These are phyloP conservation scores for Podospora conica DNA, from an alignment of 495 filamentous ascomycete genomes.

Conservation along the genomic window DNA sequence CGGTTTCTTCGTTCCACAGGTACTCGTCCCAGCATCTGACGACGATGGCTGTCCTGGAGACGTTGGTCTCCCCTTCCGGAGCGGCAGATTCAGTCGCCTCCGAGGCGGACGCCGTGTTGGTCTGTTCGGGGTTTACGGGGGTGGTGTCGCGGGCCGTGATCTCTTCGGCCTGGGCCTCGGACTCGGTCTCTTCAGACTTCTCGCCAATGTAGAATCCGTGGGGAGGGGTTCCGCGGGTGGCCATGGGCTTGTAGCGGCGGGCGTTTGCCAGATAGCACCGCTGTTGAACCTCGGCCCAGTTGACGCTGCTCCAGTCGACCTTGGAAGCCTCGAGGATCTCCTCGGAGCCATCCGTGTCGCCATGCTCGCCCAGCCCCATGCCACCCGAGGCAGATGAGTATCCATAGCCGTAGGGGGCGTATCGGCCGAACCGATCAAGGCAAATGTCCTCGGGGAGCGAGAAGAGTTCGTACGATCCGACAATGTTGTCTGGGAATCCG, in stretches of 20 bases:
- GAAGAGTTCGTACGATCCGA: conserved; percentile 76
- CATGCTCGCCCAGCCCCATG: conserved; percentile 69
- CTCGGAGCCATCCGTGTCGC: conserved; percentile 68
- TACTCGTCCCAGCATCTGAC: conserved; percentile 70
- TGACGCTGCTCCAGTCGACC: conserved; percentile 35
- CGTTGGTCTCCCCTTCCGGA: conserved; percentile 21
- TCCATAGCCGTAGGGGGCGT: conserved; percentile 85
- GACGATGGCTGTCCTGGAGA: conserved; percentile 63
- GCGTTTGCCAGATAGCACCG: conserved; percentile 63
- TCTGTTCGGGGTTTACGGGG: conserved; percentile 37
- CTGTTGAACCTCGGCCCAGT: conserved; percentile 67
- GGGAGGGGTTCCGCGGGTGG: conserved; percentile 30
- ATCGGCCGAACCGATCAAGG: conserved; percentile 84
- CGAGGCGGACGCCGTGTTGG: conserved; percentile 27
- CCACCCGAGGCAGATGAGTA: conserved; percentile 74
- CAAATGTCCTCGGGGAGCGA: conserved; percentile 82
- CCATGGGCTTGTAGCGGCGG: conserved; percentile 54
- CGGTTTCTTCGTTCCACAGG: conserved; percentile 60
- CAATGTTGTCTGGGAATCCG: conserved; percentile 74
- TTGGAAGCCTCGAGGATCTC: conserved; percentile 60
- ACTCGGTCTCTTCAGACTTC: conserved; percentile 1
- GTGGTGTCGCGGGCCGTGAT: neutral
- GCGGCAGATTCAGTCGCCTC: neutral
- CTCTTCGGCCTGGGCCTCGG: conserved; percentile 4
- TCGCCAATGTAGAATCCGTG: conserved; percentile 41